These are phyloP conservation scores for Puccinia triticina DNA, from an alignment of 1,284 basidiomycete species.

Conservation along the genomic window DNA sequence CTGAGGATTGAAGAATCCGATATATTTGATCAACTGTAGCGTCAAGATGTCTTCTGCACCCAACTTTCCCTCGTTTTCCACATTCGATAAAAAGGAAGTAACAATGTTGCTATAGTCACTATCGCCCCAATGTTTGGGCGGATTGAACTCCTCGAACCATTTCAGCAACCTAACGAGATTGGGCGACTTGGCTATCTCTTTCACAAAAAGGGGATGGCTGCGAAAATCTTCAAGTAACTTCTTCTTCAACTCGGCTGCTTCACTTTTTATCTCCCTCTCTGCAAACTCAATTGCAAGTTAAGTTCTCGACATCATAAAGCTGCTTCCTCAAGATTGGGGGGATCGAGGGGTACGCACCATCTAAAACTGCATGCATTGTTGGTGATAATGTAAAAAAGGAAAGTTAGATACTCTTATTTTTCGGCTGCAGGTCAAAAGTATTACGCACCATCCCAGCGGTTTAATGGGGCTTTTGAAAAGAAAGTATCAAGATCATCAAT, in stretches of 20 bases:
- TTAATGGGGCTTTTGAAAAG: slow-evolving; percentile 21
- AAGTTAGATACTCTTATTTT: neutral
- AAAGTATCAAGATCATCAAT: neutral
- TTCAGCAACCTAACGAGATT: neutral
- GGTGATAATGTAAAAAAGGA: neutral
- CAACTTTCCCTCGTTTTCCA: neutral
- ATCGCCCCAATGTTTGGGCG: neutral
- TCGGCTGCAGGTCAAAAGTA: neutral
- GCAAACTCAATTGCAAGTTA: neutral
- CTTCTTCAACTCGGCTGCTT: slow-evolving; percentile 5
- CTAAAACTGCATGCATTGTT: slow-evolving; percentile 10
- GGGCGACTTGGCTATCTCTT: neutral
- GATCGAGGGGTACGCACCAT: slow-evolving; percentile 23
- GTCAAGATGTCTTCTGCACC: slow-evolving; percentile 9
- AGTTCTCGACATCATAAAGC: neutral
- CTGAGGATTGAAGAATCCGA: slow-evolving; percentile 27
- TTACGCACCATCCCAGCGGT: slow-evolving; percentile 33
- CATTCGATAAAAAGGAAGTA: neutral
- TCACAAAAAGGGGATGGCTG: slow-evolving; percentile 22
- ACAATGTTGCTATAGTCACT: neutral
- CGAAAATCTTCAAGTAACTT: slow-evolving; percentile 38
- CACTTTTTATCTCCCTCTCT: slow-evolving; percentile 1
- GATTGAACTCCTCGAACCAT: slow-evolving; percentile 21
- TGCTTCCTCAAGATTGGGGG: neutral
- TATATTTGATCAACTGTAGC: slow-evolving; percentile 29